Base-by-base conservation (phyloP, 495 filamentous ascomycete genomes). In the Penicillium flavigenum region DNA sequence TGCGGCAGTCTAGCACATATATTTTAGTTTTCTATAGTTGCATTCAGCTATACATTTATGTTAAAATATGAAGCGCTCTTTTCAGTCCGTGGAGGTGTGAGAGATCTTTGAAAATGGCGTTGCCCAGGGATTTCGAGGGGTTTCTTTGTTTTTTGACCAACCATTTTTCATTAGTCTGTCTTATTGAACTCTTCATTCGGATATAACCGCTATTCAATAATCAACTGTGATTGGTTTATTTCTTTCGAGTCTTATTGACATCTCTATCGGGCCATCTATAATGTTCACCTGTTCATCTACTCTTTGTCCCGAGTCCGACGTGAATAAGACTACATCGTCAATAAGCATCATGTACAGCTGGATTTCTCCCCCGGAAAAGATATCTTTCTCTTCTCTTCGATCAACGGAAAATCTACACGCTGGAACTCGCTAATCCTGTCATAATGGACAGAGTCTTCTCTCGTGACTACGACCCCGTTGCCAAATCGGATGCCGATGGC, bases 401-500 rank as follows among this genome's bases (percentile, higher is more conserved):
- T 41, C n/a, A 2, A 19, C 39, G 10, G 48, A 39, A 48, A 22
- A 29, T 4, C 17, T 5, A 0, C 14, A 39, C 12, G 31, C 20
- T 17, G 43, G 17, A 36, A 34, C 46, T 36, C 16, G 3, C 27
- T 22, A 39, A 4, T 38, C 24, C 27, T 9, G 5, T 9, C 6
- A 38, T 5, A 11, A 50, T 58, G 43, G 48, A 57, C 34, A 53
- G 38, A 12, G 10, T 38, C 7, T 61, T 34, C 31, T 34, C 54
- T 12, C 49, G 54, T 24, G 34, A 38, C 54, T 61, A 61, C 22
- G 14, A 57, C 24, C 59, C 54, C 8, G 42, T 61, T 17, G 27
- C 59, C 1, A 49, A 53, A 17, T 8, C 12, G 5, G 59, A 61
- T 4, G 22, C 41, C 1, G 54, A 61, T 12, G 36, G 54, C 0